Conservation (phyloP, 2,329 filamentous ascomycete genomes). For the Fusarium phyllophilum region DNA sequence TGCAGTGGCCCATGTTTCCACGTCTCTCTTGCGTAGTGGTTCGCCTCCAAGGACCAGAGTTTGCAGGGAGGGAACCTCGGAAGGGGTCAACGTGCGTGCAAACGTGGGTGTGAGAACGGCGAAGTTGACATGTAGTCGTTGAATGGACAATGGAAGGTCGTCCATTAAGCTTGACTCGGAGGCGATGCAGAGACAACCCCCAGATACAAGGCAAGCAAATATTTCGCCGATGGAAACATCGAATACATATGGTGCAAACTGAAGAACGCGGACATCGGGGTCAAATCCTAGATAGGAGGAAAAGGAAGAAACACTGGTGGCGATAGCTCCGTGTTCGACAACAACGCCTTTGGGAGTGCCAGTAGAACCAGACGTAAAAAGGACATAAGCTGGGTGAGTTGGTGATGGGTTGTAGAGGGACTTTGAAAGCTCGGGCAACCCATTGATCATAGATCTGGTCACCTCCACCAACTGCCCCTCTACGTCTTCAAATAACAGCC, state of each 20-base stretch:
- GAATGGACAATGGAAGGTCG: background rate
- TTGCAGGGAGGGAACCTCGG: background rate
- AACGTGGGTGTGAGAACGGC: background rate
- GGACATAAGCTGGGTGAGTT: slow-evolving; percentile 7
- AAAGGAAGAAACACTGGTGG: background rate
- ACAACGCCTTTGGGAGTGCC: background rate
- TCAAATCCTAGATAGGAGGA: background rate
- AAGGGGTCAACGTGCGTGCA: background rate
- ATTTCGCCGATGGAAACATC: background rate
- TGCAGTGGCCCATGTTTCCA: background rate
- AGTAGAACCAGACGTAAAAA: background rate
- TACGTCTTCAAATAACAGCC: background rate
- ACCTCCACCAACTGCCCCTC: background rate
- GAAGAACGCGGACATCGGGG: background rate
- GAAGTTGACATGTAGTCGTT: background rate
- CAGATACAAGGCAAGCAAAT: background rate
- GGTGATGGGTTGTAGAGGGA: background rate
- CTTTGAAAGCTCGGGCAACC: background rate
- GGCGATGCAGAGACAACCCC: background rate
- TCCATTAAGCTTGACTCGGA: background rate
- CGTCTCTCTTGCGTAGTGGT: background rate
- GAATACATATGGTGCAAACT: background rate
- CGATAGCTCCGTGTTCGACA: background rate
- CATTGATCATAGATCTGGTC: background rate
- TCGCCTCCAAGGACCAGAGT: background rate